Evolutionary conservation across 768 basidiomycete species (phyloP), one percentile per base, ranked within the genome.

Genomic region (Lentinus brumalis): DNA sequence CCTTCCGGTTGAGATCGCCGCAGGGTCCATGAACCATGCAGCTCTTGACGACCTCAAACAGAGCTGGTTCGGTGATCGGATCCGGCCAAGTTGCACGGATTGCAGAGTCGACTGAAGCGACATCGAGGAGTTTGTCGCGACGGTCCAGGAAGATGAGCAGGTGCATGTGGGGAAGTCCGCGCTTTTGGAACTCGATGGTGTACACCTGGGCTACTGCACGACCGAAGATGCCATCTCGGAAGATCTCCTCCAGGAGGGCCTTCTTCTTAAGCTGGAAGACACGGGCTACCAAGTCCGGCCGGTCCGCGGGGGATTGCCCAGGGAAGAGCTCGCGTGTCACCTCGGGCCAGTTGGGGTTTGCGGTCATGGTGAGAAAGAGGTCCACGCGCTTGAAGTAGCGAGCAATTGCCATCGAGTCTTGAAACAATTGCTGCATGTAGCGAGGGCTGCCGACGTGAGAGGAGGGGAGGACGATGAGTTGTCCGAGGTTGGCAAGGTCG

Each of bases 111-210:
- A 86, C 68, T n/a, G 75, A 70, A 9, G 67, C 70, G 5, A 78
- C 69, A 12, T 70, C 73, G 0, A 26, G 31, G 2, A 83, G 67
- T 56, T 79, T 80, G 57, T 69, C 40, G 0, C 51, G 53, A 0
- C 72, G 47, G 0, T 72, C 38, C 0, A 86, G 66, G 59, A 80
- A 79, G 46, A 86, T 69, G 1, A 86, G 64, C 9, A 79, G 62
- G 66, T 87, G 85, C 64, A 80, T 77, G 62, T 86, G 83, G 29
- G 83, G 83, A 0, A 86, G 76, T 0, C 82, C 81, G 0, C 79
- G 67, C 60, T 86, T 86, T 65, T 86, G 84, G 64, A 84, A 86
- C 61, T 87, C 81, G 53, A 84, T 83, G 10, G 77, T 78, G 57
- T 83, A 82, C 0, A 86, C 77, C 56, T 75, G 69, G 4, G 79